Percentiles rank a stretch among this genome's conserved stretches.
Conservation (phyloP, 163 green algal genomes). For the Coccomyxa subellipsoidea region DNA sequence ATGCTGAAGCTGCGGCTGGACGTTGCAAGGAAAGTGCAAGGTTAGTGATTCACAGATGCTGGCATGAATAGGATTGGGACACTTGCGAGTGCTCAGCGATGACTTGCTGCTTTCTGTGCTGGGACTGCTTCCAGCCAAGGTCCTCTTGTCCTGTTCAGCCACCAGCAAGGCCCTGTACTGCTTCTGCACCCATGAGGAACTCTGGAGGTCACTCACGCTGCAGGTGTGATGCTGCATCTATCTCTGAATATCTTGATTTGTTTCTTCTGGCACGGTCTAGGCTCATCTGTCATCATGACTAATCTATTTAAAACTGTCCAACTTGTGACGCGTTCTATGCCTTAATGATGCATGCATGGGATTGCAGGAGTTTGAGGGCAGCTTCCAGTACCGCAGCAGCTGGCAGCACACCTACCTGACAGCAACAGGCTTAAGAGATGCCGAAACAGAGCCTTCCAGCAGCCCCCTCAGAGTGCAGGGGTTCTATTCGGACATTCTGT, state of each 20-base stretch:
- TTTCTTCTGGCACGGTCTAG: too few relatives aligned
- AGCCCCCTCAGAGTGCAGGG: constrained; percentile 33
- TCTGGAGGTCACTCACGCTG: constrained; percentile 83
- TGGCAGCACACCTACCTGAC: constrained; percentile 62
- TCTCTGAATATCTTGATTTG: too few relatives aligned
- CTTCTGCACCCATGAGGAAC: constrained; percentile 79
- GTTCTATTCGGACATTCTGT: constrained; percentile 89
- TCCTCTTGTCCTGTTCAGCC: constrained; percentile 52
- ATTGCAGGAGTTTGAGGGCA: constrained; percentile 27
- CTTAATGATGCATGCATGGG: neutral
- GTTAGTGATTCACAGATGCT: too few relatives aligned
- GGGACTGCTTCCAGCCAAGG: constrained; percentile 33
- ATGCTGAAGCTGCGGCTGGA: too few relatives aligned
- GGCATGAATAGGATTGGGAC: constrained; percentile 65
- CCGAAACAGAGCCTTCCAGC: neutral
- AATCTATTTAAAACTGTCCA: neutral
- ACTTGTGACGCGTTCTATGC: neutral
- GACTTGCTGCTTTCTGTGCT: constrained; percentile 72
- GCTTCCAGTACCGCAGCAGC: constrained; percentile 23
- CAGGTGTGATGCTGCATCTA: too few relatives aligned
- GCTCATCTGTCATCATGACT: neutral
- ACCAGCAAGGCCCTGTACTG: constrained; percentile 68
- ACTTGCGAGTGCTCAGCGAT: constrained; percentile 67
- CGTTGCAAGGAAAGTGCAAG: too few relatives aligned
- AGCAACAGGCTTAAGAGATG: neutral